Evolutionary conservation across 495 filamentous ascomycete genomes (phyloP), one percentile per base, ranked within the genome.

Genomic region (Hypoxylon fragiforme): DNA sequence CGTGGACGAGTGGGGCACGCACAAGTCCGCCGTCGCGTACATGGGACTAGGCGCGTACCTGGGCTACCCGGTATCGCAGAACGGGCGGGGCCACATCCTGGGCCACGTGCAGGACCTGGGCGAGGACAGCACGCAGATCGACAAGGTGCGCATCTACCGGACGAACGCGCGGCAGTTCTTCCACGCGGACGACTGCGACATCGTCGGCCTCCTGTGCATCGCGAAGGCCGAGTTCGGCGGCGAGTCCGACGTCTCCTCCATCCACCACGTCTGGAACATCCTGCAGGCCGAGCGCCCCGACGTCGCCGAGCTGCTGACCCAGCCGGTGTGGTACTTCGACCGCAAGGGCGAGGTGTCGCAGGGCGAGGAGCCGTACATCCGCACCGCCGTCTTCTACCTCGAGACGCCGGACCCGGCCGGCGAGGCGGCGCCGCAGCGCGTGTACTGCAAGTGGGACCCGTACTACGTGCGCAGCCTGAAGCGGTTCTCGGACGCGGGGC

Each of bases 281-380:
- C 77, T 96, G 5, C 85, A 89, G 66, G 62, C 55, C 7, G 84
- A 91, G 66, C 82, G 86, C 3, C 91, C 90, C 0, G 90, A 94
- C 57, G 86, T 95, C 6, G 81, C 88, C 0, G 80, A 86, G 69
- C 82, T 82, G 24, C 75, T 96, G 41, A 85, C 86, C 2, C 71
- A 83, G 50, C 89, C 90, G 0, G 83, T 87, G 60, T 96, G 91
- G 91, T 95, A 94, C 73, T 94, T 96, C 65, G 91, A 96, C 68
- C 88, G 91, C 54, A 96, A 96, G 71, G 91, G 91, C 35, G 91
- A 95, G 73, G 83, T 80, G 1, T 84, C 79, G 26, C 74, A 77
- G 30, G 90, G 88, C 20, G 75, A 95, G 70, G 83, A 91, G 30
- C 83, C 85, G 44, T 96, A 81, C 63, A 88, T 92, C 65, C 78